Conservation (phyloP, 306 rosid species). For the Gastrolobium bilobum region DNA sequence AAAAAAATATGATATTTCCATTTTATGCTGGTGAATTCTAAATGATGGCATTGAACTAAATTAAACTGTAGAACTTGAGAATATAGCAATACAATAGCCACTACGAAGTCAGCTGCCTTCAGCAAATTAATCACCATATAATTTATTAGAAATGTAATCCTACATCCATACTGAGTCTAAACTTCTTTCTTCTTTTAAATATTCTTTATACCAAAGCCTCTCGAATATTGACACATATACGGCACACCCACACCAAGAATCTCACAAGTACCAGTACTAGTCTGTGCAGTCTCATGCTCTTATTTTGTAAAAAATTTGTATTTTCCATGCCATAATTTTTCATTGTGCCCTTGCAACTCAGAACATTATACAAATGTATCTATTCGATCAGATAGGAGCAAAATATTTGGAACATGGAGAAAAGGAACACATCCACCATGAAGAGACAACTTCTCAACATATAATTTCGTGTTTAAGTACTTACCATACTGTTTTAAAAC, state of each 20-base stretch:
- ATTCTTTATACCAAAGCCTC: neutral
- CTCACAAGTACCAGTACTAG: neutral
- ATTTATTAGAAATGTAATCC: too few species aligned
- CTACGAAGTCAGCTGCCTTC: too few species aligned
- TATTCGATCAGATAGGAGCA: neutral
- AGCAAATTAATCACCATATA: too few species aligned
- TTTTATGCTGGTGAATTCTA: conserved; percentile 3
- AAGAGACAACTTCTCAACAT: neutral
- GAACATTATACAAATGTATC: neutral
- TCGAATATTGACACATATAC: neutral
- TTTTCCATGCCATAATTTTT: neutral
- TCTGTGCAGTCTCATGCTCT: neutral
- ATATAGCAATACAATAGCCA: too few species aligned
- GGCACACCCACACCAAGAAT: neutral
- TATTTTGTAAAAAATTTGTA: neutral
- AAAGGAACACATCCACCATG: neutral
- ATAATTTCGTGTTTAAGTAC: conserved; percentile 21
- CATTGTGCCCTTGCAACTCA: neutral
- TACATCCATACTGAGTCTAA: neutral
- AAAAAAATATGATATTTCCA: neutral
- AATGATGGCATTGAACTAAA: neutral
- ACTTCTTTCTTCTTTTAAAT: conserved; percentile 5
- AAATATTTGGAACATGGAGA: neutral
- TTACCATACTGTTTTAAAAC: conserved; percentile 71
- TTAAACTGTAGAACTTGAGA: neutral